Conservation (phyloP, 768 basidiomycete genomes). For the Suillus hirtellus region DNA sequence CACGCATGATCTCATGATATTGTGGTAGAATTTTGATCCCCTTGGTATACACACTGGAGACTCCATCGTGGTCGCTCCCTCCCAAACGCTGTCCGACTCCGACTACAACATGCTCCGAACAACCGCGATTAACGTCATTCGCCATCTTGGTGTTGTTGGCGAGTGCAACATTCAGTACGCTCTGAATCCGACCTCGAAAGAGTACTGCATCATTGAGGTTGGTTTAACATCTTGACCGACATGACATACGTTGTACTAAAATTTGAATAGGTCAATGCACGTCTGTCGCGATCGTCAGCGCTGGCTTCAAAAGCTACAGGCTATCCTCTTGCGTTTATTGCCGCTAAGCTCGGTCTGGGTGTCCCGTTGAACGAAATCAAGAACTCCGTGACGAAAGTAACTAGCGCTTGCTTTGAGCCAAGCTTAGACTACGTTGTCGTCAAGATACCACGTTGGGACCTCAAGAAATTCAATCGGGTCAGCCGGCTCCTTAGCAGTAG, state of each 20-base stretch:
- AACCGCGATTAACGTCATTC: constrained; percentile 96
- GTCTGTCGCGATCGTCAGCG: constrained; percentile 95
- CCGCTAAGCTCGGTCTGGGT: constrained; percentile 95
- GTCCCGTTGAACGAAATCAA: constrained; percentile 98
- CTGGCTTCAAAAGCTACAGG: constrained; percentile 98
- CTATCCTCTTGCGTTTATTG: constrained; percentile 97
- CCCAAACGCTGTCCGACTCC: constrained; percentile 97
- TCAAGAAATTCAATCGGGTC: constrained; percentile 97
- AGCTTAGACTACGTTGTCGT: constrained; percentile 96
- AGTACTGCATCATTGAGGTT: constrained; percentile 98
- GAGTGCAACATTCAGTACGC: constrained; percentile 99
- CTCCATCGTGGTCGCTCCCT: constrained; percentile 97
- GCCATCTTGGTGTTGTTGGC: constrained; percentile 96
- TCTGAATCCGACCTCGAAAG: constrained; percentile 89
- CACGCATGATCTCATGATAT: constrained; percentile 5
- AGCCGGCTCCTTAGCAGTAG: constrained; percentile 87
- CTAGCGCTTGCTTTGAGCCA: constrained; percentile 97
- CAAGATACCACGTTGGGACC: constrained; percentile 98
- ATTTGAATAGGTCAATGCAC: constrained; percentile 76
- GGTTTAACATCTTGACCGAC: constrained; percentile 16
- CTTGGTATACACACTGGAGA: constrained; percentile 98
- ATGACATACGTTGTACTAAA: constrained; percentile 10
- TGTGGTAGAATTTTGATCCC: constrained; percentile 91
- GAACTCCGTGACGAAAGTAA: constrained; percentile 96
- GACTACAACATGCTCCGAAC: constrained; percentile 99